Evolutionary conservation across 306 rosid species (phyloP), one percentile per base, ranked within the genome.

Genomic region (Cotoneaster glaucophyllus): DNA sequence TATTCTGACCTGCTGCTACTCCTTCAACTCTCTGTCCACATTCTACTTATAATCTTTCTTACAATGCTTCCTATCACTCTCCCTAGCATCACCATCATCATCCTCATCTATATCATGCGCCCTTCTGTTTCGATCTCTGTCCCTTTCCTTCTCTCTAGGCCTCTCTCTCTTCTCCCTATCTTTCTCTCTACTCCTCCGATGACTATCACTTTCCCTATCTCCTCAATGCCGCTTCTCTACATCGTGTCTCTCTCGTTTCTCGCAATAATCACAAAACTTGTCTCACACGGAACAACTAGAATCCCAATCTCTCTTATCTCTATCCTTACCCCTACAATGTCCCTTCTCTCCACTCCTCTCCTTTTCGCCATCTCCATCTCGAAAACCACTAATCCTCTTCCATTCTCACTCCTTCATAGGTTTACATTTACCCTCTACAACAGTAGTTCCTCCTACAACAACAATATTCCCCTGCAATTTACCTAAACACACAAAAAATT

Each of bases 341-440:
- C 41, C 43, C 59, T 75, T 18, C 53, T 48, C 53, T 6, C 53
- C 17, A 4, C 0, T 4, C 53, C 8, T 48, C 19, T 48, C 53
- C 53, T 0, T 48, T 48, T 48, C 2, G 19, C 2, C 53, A 14
- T 70, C 76, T 14, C 84, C 18, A 50, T 50, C 54, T 50, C 8
- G 21, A 84, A 71, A 86, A 82, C 87, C 54, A 50, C 54, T 17
- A 15, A 50, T 84, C 87, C 87, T 86, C 89, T 88, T 91, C 25
- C 85, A 76, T 71, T 87, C 90, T 65, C 76, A 88, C 54, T 82
- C 87, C 57, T 82, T 86, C 82, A 88, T 78, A 11, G 92, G 83
- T 82, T 81, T 90, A 78, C 74, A 86, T 44, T 84, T 92, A 17
- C 80, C 87, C 43, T 85, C 92, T 26, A 88, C 96, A 92, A 92